phyloP scores from a whole-genome alignment of 345 rosid genomes.

The Punica granatum region DNA sequence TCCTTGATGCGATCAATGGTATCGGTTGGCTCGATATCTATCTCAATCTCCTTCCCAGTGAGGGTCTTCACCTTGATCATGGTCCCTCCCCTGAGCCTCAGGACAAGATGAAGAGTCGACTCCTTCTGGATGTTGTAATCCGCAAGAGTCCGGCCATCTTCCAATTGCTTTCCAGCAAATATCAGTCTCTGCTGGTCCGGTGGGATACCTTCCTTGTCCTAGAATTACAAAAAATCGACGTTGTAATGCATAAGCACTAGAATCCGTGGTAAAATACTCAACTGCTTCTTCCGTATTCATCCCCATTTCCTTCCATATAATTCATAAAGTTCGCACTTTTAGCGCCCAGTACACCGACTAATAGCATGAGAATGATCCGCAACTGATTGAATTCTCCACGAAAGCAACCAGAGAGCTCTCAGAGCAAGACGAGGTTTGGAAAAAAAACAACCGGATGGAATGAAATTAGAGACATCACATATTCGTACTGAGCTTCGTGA shows the following conservation, averaged over 20 bases:
- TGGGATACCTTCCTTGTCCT: conserved; percentile 98
- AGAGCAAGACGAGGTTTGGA: not conserved
- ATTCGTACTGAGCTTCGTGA: not conserved
- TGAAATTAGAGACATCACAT: not conserved
- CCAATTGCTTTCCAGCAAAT: conserved; percentile 92
- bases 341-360: not conserved
- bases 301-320: not conserved
- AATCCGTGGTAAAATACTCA: not conserved
- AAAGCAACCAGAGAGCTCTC: not conserved
- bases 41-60: conserved; percentile 95
- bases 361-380: not conserved
- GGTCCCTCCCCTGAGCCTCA: conserved; percentile 95
- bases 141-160: conserved; percentile 87
- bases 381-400: not conserved
- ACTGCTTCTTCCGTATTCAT: not conserved
- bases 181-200: conserved; percentile 93
- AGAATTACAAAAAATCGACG: not conserved
- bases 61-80: conserved; percentile 96
- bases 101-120: conserved; percentile 84
- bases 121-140: conserved; percentile 94
- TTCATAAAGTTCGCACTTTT: not conserved
- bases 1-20: conserved; percentile 94
- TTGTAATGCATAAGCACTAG: not conserved
- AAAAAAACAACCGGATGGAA: not conserved
- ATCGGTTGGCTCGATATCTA: conserved; percentile 88